Base-by-base conservation (phyloP, 2,329 filamentous ascomycete species). In the Fusarium euwallaceae region DNA sequence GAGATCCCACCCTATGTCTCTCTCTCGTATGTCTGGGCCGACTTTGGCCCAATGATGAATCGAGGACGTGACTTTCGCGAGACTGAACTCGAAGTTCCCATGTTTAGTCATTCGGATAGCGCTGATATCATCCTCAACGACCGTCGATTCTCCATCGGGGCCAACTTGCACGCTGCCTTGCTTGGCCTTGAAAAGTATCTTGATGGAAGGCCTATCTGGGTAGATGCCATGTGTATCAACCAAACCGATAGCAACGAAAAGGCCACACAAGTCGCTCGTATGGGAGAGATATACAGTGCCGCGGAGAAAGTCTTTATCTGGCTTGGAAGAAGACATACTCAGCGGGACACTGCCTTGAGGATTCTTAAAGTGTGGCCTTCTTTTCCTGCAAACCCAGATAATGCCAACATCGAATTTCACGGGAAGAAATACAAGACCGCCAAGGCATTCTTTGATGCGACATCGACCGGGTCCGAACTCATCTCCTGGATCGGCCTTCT, bases 1-100 rank as follows among this genome's bases (percentile, higher is more conserved):
- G 36, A 70, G 4, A 70, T 70, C 6, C 67, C 69, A 2, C 34
- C 62, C 1, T 70, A 70, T 16, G 34, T 29, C 34, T 71, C 67
- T 2, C 67, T 71, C 8, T 71, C 69, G 2, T 71, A 71, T 9
- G 69, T 71, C 12, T 71, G 69, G 69, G 43, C 53, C 1, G 69
- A 71, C n/a, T 70, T 67, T 2, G 69, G 69, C 4, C 69, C 69
- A 5, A 59, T 70, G 56, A 36, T 61, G 48, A 70, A 70, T 24
- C 58, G 58, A 4, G 55, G 41, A 0, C 69, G 67, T 1, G 67
- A 71, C 37, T 71, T 71, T 56, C 69, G 67, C 1, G 36, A 70
- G 36, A 39, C 41, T 12, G 69, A 70, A 11, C 48, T 70, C n/a
- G 67, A 71, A 22, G 67, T 67, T 2, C 67, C 67, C 20, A 63